phyloP scores from a whole-genome alignment of 129 eudicot genomes.

The Tagetes erecta region DNA sequence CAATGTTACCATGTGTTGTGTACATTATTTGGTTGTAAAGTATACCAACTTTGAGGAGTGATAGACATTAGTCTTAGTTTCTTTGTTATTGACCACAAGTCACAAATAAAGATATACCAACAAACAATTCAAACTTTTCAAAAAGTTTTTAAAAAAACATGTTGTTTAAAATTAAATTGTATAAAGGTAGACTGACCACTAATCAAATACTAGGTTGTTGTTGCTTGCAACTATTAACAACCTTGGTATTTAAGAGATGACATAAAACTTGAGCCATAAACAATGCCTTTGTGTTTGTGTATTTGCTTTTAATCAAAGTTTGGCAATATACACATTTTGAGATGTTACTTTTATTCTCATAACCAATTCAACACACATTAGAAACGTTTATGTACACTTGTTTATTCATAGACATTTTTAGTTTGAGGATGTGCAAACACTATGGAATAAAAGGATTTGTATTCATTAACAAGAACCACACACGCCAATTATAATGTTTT shows the following conservation, averaged over 20 bases:
- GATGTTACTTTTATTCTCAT: conserved; percentile 1
- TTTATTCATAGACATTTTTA: neutral
- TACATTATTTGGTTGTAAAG: neutral
- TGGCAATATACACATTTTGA: neutral
- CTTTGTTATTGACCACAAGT: neutral
- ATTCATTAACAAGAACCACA: neutral
- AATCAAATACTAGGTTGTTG: neutral
- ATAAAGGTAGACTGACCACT: neutral
- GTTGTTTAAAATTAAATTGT: no score
- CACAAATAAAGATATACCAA: conserved; percentile 3
- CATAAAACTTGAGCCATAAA: neutral
- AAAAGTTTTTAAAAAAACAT: neutral
- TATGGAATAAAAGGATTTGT: neutral
- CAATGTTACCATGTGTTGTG: neutral
- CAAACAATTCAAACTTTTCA: neutral
- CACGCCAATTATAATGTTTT: neutral
- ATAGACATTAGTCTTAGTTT: neutral
- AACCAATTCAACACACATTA: neutral
- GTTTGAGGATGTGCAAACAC: neutral
- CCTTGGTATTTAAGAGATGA: neutral
- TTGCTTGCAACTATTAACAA: neutral
- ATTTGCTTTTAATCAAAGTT: conserved; percentile 5
- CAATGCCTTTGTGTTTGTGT: neutral
- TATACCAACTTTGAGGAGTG: neutral
- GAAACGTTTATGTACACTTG: neutral